Percentiles rank a stretch among this genome's conserved stretches.
phyloP scores from a whole-genome alignment of 495 filamentous ascomycete genomes.

The Pyronema omphalodes region DNA sequence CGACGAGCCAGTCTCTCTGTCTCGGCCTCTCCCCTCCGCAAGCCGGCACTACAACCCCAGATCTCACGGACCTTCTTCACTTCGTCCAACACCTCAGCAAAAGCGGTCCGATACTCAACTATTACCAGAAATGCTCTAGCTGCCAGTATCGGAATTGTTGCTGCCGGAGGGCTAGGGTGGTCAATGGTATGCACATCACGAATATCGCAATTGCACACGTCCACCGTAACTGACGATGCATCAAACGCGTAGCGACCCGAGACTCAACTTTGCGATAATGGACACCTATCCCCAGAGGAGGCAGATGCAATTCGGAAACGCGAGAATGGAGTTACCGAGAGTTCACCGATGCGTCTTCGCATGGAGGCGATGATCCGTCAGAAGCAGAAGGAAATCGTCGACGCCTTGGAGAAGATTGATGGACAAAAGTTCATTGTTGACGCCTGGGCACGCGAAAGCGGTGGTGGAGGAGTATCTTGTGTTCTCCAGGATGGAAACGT shows the following conservation, averaged over 20 bases:
- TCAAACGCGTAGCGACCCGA: background rate
- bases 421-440: conserved; percentile 64
- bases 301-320: conserved; percentile 43
- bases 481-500: conserved; percentile 90
- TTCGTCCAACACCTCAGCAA: conserved; percentile 1
- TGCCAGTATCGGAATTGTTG: background rate
- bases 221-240: background rate
- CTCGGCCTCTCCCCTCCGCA: conserved; percentile 1
- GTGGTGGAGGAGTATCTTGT: conserved; percentile 63
- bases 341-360: conserved; percentile 86
- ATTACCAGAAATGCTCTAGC: background rate
- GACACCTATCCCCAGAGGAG: background rate
- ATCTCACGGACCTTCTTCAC: conserved; percentile 1
- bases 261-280: background rate
- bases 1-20: background rate
- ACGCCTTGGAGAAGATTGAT: conserved; percentile 62
- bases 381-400: conserved; percentile 72
- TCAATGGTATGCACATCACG: background rate
- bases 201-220: background rate
- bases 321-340: conserved; percentile 43
- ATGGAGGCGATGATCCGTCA: conserved; percentile 93
- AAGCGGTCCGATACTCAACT: background rate
- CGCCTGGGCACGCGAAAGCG: conserved; percentile 71
- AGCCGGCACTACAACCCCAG: background rate
- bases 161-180: background rate